Percentiles rank a stretch among this genome's conserved stretches.
Evolutionary conservation across 352 stramenopile genomes (phyloP).

Genomic region (Elongisporangium anandrum): DNA sequence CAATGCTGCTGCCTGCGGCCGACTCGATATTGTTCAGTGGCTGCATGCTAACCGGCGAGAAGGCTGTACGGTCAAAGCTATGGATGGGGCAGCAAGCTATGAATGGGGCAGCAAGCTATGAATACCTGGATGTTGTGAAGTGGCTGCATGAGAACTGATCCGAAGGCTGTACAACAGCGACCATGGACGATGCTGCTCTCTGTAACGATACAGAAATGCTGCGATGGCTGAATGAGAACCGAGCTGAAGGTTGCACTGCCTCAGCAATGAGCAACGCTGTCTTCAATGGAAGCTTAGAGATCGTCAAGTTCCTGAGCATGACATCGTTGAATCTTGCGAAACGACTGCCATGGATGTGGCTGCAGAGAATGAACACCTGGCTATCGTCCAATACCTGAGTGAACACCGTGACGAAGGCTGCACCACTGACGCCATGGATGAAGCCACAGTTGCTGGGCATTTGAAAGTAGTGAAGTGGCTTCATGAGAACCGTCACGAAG

Average conservation of each 20-base stretch:
- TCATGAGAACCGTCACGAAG: constrained; percentile 22
- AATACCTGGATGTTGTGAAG: constrained; percentile 2
- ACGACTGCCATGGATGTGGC: constrained; percentile 31
- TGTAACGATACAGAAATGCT: no score
- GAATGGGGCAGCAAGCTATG: constrained; percentile 4
- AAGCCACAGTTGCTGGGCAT: constrained; percentile 19
- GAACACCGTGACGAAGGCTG: constrained; percentile 22
- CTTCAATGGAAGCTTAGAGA: constrained; percentile 13
- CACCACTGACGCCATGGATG: constrained; percentile 29
- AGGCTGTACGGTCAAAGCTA: constrained; percentile 16
- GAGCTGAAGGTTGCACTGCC: no score
- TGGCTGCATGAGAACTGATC: constrained; percentile 8
- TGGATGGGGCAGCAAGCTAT: constrained; percentile 20
- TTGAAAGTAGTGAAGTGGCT: constrained; percentile 25
- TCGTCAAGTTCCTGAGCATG: constrained; percentile 17
- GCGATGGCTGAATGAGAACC: no score
- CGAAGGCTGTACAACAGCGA: constrained; percentile 18
- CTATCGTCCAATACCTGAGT: constrained; percentile 27
- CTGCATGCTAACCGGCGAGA: neutral
- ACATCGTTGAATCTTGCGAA: constrained; percentile 17
- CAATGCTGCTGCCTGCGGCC: constrained; percentile 3
- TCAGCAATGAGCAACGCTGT: constrained; percentile 19
- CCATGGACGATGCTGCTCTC: no score
- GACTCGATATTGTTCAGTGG: neutral
- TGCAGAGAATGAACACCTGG: constrained; percentile 19